Base-by-base conservation (phyloP, 805 yeast genomes). In the Saccharomycopsis sp. region DNA sequence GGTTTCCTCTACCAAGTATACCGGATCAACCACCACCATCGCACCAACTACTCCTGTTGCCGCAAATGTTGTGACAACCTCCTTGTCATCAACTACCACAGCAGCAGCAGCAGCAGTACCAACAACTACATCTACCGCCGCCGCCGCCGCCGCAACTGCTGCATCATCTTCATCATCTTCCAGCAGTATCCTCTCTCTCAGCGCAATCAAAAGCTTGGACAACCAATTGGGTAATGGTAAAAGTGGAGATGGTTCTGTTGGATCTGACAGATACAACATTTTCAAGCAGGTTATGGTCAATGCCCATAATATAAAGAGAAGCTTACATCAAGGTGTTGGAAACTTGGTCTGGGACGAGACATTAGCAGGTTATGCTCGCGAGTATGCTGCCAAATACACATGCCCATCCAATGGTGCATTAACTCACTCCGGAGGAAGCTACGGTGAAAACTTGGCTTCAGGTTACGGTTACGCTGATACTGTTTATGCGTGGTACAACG, bases 401-500 rank as follows among this genome's bases (percentile, higher is more conserved):
- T 87, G 89, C 69, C 60, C 62, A 23, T 16, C 54, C 7, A 73
- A 76, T 63, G 83, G 84, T 21, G 68, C 71, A n/a, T 72, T 89
- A 59, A 71, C 73, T 20, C 96, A 88, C 70, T 84, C 91, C 1
- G 75, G 77, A 46, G 84, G 85, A 14, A 78, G 78, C 16, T 84
- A 82, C 69, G 96, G 96, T 57, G 95, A 88, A 69, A 88, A 88
- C 72, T 75, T 88, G 59, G 95, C 94, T n/a, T 75, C 82, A 46
- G 96, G 96, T 24, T 85, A 75, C 67, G 65, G 72, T 53, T 70
- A 81, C 2, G 54, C 55, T 16, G 84, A 79, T 2, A 87, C 89
- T 2, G 83, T 85, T 12, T 76, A 76, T 29, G 91, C 89, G 1
- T 89, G 95, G 94, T 89, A 87, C 73, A 74, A 78, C 62, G 95